Evolutionary conservation across 768 basidiomycete genomes (phyloP), one percentile per base, ranked within the genome.

Genomic region (Thelephora aurantiotincta): DNA sequence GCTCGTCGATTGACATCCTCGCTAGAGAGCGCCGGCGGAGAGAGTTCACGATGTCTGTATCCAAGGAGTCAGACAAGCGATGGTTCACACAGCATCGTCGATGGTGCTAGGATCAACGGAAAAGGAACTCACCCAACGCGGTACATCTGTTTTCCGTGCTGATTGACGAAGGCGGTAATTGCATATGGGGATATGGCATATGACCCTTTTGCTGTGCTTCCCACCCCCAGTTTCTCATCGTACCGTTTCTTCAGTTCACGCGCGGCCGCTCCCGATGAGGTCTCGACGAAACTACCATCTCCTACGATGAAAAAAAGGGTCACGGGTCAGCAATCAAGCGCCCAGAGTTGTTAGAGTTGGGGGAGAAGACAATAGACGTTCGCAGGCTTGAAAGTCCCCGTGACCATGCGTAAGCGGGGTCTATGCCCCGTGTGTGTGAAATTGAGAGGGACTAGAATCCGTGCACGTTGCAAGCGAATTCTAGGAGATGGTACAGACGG

Each of bases 181-280:
- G 78, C 78, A 58, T 80, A 90, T 2, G 87, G 86, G 11, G 85
- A 88, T 55, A 87, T 84, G 35, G 78, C 77, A 58, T 80, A 90
- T 3, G 87, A 85, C 11, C 85, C 87, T 26, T 81, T 76, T 11
- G 78, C 68, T 50, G 76, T 69, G 55, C 73, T 71, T 13, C 75
- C 72, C 26, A 89, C 82, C 11, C 84, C 80, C 33, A 77, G 61
- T 37, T 72, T 65, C 44, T 78, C 74, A 60, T 91, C 88, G 57
- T 82, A 85, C 23, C 74, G 71, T 55, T 71, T 71, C 70, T 90
- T 91, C 47, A 90, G 67, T 54, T 84, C 83, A 35, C 77, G 75
- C 11, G 86, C 86, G 23, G 81, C 84, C 12, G 72, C 68, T 2
- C 78, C 84, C 45, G 80, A 85, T 5, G 85, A 75, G 1, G 84